Evolutionary conservation across 78 protist species (phyloP).

Genomic region (slime mould (Dictyostelium discoideum)): dicty_2.7 NC_007088.5:5528501-5529000

Average conservation of each 20-base stretch:
- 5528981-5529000: neutral
- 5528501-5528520: constrained; percentile 68
- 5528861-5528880: too few species aligned
- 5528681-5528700: neutral
- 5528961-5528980: neutral
- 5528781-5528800: neutral
- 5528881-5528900: neutral
- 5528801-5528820: neutral
- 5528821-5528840: neutral
- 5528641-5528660: neutral
- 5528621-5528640: neutral
- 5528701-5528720: neutral
- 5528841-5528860: too few species aligned
- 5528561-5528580: constrained; percentile 32
- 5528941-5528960: neutral
- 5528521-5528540: constrained; percentile 53
- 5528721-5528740: neutral
- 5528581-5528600: constrained; percentile 8
- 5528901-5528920: neutral
- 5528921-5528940: neutral
- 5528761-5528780: neutral
- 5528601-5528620: constrained; percentile 45
- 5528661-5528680: neutral
- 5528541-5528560: constrained; percentile 29
- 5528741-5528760: neutral